Conservation (phyloP, 257 asterid genomes). For the Anisodus tanguticus region DNA sequence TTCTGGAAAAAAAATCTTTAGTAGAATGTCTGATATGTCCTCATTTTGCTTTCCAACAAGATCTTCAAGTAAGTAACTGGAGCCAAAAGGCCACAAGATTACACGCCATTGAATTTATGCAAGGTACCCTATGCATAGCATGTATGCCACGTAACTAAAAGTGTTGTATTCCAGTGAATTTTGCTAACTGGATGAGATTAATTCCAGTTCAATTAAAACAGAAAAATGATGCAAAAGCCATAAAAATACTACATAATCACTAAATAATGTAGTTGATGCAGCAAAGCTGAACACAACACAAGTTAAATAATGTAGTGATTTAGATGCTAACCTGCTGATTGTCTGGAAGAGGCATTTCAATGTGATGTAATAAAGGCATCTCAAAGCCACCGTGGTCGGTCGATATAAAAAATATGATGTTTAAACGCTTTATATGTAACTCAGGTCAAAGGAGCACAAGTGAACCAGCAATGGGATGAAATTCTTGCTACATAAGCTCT, state of each 20-base stretch:
- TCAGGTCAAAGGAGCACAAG: background rate
- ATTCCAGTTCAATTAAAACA: background rate
- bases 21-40: background rate
- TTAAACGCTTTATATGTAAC: background rate
- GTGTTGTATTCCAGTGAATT: background rate
- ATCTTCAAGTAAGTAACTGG: conserved; percentile 11
- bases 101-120: background rate
- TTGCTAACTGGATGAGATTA: background rate
- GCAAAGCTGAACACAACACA: background rate
- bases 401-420: background rate
- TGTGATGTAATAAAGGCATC: background rate
- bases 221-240: background rate
- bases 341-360: background rate
- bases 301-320: background rate
- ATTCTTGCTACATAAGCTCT: conserved; percentile 72
- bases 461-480: conserved; percentile 25
- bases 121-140: background rate
- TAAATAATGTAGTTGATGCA: background rate
- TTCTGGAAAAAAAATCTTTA: background rate
- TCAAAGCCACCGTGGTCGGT: background rate
- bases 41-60: background rate
- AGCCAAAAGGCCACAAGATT: background rate
- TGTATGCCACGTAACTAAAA: background rate
- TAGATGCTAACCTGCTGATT: conserved; percentile 20
- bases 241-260: background rate